phyloP scores from a whole-genome alignment of 352 stramenopile genomes.

The Pelagophyceae sp. region DNA sequence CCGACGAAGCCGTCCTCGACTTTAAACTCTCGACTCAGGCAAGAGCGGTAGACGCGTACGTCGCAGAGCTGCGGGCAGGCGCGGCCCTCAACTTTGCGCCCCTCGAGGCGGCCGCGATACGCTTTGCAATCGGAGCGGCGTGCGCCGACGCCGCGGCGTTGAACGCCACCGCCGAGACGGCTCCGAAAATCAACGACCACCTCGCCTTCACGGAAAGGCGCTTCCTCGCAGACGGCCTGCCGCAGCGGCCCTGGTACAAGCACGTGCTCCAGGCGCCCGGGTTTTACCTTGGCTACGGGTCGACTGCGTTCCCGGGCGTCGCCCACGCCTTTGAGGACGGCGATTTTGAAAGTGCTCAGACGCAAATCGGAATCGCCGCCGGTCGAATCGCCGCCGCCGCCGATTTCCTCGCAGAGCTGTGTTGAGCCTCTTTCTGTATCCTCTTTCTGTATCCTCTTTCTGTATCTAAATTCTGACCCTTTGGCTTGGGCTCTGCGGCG shows the following conservation, averaged over 20 bases:
- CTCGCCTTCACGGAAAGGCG: conserved; percentile 30
- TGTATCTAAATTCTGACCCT: no score
- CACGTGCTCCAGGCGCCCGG: conserved; percentile 50
- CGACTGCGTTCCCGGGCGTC: conserved; percentile 34
- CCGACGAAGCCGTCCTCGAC: conserved; percentile 47
- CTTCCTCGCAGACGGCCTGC: conserved; percentile 44
- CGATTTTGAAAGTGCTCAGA: no score
- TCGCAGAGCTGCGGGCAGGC: conserved; percentile 28
- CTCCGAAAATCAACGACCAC: conserved; percentile 2
- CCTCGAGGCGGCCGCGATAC: background rate
- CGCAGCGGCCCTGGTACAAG: conserved; percentile 44
- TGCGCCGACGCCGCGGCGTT: background rate
- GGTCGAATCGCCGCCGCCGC: no score
- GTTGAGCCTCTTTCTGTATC: no score
- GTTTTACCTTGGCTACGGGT: conserved; percentile 43
- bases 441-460: no score
- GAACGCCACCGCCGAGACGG: conserved; percentile 7
- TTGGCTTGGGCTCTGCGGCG: no score
- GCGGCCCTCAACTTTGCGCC: background rate
- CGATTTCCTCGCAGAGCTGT: no score
- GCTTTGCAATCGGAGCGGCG: background rate
- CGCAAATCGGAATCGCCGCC: no score
- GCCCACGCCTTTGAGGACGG: conserved; percentile 33
- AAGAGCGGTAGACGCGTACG: conserved; percentile 48
- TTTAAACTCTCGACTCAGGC: conserved; percentile 63